These are phyloP conservation scores for Pogostemon cablin DNA, from an alignment of 257 asterid species.

Conservation along the genomic window DNA sequence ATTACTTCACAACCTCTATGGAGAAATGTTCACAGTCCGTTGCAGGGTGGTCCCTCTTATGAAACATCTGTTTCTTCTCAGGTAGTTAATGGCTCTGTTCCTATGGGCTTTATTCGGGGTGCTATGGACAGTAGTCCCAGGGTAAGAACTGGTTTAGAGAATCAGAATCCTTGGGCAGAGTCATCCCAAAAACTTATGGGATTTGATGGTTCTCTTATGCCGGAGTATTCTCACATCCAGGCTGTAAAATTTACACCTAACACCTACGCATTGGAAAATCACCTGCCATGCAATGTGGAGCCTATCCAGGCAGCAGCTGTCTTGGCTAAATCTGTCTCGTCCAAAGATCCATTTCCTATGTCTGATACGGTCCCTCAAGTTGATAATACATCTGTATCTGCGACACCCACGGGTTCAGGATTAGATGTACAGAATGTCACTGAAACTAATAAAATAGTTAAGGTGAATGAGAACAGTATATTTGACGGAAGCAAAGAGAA, in stretches of 20 bases:
- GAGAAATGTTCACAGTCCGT: conserved; percentile 74
- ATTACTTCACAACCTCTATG: conserved; percentile 57
- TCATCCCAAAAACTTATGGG: conserved; percentile 56
- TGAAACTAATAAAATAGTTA: conserved; percentile 34
- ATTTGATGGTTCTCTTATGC: conserved; percentile 51
- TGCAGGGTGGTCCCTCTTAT: conserved; percentile 57
- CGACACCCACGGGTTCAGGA: conserved; percentile 37
- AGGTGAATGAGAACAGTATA: conserved; percentile 32
- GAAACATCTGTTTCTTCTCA: conserved; percentile 62
- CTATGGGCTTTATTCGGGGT: conserved; percentile 58
- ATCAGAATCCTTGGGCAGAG: conserved; percentile 64
- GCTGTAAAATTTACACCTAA: conserved; percentile 44
- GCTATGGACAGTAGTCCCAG: conserved; percentile 59
- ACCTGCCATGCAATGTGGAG: conserved; percentile 41
- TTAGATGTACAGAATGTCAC: conserved; percentile 33
- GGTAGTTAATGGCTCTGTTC: conserved; percentile 58
- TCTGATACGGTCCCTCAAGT: conserved; percentile 41
- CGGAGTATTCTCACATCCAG: conserved; percentile 57
- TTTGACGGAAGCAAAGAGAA: conserved; percentile 41
- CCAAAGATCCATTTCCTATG: conserved; percentile 34
- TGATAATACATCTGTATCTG: conserved; percentile 40
- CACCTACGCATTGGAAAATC: conserved; percentile 47
- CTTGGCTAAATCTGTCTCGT: conserved; percentile 37
- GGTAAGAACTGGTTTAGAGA: conserved; percentile 57
- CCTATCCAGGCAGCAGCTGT: conserved; percentile 41